phyloP scores from a whole-genome alignment of 2,329 filamentous ascomycete genomes.

The Mycosphaerelloides madeirae region DNA sequence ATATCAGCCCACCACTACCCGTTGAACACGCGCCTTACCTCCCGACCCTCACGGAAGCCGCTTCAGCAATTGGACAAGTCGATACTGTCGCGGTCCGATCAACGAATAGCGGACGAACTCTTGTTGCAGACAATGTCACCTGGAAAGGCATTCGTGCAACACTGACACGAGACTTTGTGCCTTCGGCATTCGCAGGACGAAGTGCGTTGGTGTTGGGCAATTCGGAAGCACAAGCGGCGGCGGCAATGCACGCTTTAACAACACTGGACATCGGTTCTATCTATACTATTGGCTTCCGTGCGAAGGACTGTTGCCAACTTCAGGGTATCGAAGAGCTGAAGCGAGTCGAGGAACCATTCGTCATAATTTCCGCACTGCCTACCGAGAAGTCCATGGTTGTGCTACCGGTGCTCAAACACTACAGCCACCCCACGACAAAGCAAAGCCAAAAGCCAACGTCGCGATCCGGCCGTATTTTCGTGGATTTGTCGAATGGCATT shows the following conservation, averaged over 20 bases:
- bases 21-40: constrained; percentile 53
- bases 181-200: constrained; percentile 72
- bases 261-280: constrained; percentile 72
- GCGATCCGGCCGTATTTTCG: constrained; percentile 61
- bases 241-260: constrained; percentile 72
- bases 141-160: constrained; percentile 84
- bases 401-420: constrained; percentile 71
- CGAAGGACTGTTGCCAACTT: constrained; percentile 59
- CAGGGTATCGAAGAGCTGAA: constrained; percentile 74
- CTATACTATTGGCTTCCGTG: constrained; percentile 76
- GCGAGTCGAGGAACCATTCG: constrained; percentile 72
- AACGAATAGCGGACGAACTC: constrained; percentile 47
- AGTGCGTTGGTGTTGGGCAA: constrained; percentile 72
- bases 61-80: constrained; percentile 71
- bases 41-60: constrained; percentile 66
- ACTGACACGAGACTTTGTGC: constrained; percentile 73
- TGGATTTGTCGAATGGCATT: constrained; percentile 66
- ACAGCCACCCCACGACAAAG: constrained; percentile 40
- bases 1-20: constrained; percentile 66
- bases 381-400: constrained; percentile 75
- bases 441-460: constrained; percentile 34
- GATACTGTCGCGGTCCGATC: constrained; percentile 70
- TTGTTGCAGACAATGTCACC: constrained; percentile 75
- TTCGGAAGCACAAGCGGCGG: constrained; percentile 69
- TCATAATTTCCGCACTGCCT: constrained; percentile 73